Conservation (phyloP, 371 early-diverging fungal genomes). For the Lichtheimia ramosa region DNA sequence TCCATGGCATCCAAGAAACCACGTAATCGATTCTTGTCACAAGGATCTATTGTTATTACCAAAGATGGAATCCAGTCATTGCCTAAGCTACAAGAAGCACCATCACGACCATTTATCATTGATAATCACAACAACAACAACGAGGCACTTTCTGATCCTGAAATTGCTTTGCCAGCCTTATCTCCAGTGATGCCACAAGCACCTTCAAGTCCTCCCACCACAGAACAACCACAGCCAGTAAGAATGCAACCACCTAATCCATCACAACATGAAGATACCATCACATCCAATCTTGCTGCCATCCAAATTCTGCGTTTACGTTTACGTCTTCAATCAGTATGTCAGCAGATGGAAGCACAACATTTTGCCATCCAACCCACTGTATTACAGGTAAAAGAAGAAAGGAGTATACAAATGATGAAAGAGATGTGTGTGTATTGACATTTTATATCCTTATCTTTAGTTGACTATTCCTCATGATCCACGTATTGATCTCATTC, state of each 20-base stretch:
- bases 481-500: constrained; percentile 60
- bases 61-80: constrained; percentile 24
- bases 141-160: neutral
- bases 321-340: constrained; percentile 36
- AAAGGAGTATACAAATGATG: neutral
- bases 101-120: too few relatives aligned
- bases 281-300: constrained; percentile 40
- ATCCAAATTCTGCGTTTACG: constrained; percentile 42
- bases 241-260: constrained; percentile 2
- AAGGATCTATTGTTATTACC: constrained; percentile 34
- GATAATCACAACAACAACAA: neutral
- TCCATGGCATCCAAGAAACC: constrained; percentile 22
- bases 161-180: constrained; percentile 2
- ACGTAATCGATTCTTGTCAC: constrained; percentile 27
- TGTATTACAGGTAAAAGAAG: constrained; percentile 40
- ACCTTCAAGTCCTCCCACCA: neutral
- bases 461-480: constrained; percentile 59
- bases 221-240: neutral
- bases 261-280: constrained; percentile 8
- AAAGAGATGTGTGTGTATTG: neutral
- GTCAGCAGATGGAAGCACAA: constrained; percentile 28
- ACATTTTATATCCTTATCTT: neutral
- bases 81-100: too few relatives aligned
- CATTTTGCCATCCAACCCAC: constrained; percentile 46
- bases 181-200: neutral